Percentiles rank a stretch among this genome's conserved stretches.
phyloP scores from a whole-genome alignment of 768 basidiomycete species.

The Clitopilus passeckerianus region DNA sequence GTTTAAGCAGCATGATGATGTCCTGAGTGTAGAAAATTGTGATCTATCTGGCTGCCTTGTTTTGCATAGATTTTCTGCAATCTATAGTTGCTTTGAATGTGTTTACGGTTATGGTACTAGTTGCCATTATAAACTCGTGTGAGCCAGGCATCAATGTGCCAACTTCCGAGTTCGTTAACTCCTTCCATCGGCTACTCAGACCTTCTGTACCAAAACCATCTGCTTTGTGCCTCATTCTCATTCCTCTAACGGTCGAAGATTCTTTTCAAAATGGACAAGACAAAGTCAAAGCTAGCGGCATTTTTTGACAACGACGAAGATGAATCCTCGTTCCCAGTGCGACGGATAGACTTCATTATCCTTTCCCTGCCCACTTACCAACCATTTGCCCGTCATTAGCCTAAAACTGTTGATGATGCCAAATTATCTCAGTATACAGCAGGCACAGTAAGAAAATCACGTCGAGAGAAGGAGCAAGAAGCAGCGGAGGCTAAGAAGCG shows the following conservation, averaged over 20 bases:
- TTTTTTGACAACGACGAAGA: slow-evolving; percentile 87
- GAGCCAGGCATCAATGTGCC: no score
- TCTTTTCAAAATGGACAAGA: slow-evolving; percentile 52
- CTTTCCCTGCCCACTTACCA: slow-evolving; percentile 55
- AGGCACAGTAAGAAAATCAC: slow-evolving; percentile 85
- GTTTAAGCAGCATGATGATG: slow-evolving; percentile 68
- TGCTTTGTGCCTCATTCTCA: background rate
- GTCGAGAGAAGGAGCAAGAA: slow-evolving; percentile 89
- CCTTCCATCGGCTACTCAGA: no score
- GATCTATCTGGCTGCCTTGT: no score
- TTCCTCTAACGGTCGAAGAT: background rate
- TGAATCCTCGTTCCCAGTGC: slow-evolving; percentile 86
- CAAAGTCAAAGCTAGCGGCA: slow-evolving; percentile 63
- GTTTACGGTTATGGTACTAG: no score
- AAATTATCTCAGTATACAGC: slow-evolving; percentile 84
- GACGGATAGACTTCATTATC: slow-evolving; percentile 72
- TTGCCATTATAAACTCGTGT: no score
- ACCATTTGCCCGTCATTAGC: slow-evolving; percentile 54
- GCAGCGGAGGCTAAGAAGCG: slow-evolving; percentile 85
- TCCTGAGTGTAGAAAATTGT: slow-evolving; percentile 31
- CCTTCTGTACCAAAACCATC: no score
- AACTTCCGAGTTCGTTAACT: no score
- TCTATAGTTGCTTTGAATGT: no score
- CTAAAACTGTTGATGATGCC: slow-evolving; percentile 79
- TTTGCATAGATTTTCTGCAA: slow-evolving; percentile 1